Evolutionary conservation across 495 filamentous ascomycete species (phyloP).

Genomic region (Daldinia concentrica): DNA sequence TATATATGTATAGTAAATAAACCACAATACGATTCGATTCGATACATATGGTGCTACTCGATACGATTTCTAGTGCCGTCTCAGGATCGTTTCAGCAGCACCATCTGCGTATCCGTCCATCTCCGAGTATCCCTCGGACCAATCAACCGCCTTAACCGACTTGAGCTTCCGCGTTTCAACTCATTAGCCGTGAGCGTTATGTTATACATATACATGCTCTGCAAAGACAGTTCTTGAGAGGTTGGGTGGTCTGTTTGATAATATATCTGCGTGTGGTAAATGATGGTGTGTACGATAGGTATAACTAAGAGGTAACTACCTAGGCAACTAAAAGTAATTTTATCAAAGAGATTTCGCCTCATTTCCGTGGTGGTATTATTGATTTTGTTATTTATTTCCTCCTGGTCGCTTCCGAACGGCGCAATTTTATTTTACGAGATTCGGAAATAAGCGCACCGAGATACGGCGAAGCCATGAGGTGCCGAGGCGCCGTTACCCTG

Average conservation of each 20-base stretch:
- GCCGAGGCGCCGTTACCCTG: slow-evolving; percentile 20
- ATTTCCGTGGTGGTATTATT: too few relatives aligned
- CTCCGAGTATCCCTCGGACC: background rate
- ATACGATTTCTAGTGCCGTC: slow-evolving; percentile 28
- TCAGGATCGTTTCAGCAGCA: slow-evolving; percentile 46
- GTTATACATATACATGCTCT: background rate
- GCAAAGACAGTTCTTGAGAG: background rate
- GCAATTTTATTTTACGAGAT: slow-evolving; percentile 1
- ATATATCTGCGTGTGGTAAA: too few relatives aligned
- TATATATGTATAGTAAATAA: background rate
- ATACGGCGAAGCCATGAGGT: slow-evolving; percentile 25
- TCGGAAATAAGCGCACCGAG: slow-evolving; percentile 1
- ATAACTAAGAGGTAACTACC: background rate
- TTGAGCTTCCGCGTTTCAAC: slow-evolving; percentile 33
- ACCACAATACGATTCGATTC: background rate
- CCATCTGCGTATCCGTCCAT: background rate
- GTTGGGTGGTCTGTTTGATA: background rate
- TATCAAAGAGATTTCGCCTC: background rate
- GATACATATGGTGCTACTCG: background rate
- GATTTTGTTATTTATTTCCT: background rate
- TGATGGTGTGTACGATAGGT: background rate
- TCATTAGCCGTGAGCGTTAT: background rate
- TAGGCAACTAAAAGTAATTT: background rate
- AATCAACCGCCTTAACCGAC: slow-evolving; percentile 5
- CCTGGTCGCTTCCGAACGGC: background rate